phyloP scores from a whole-genome alignment of 176 grass and related monocot species.

The Metroxylon sagu region DNA sequence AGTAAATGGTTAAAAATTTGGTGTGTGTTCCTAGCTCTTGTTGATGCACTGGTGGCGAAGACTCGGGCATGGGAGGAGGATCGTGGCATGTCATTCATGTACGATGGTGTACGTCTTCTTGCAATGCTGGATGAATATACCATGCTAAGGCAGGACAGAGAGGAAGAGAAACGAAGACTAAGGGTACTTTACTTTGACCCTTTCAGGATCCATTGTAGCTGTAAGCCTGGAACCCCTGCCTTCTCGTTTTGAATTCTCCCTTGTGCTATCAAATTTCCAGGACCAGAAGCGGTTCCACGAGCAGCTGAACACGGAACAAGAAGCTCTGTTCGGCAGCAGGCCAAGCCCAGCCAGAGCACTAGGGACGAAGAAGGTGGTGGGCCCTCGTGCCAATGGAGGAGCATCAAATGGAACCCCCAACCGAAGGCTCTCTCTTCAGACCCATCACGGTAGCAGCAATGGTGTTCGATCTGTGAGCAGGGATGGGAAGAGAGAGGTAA shows the following conservation, averaged over 20 bases:
- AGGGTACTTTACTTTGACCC: conserved; percentile 31
- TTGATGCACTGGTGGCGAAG: conserved; percentile 70
- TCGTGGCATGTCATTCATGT: conserved; percentile 36
- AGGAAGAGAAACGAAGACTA: conserved; percentile 76
- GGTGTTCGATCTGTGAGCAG: conserved; percentile 35
- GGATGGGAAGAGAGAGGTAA: conserved; percentile 52
- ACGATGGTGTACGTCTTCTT: conserved; percentile 68
- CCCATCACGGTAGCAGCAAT: conserved; percentile 28
- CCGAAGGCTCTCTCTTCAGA: conserved; percentile 29
- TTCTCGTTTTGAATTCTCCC: not conserved
- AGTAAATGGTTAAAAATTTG: too few species aligned
- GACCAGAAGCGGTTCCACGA: conserved; percentile 86
- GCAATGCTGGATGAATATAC: conserved; percentile 91
- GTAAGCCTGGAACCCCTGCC: not conserved
- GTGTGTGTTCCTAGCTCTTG: conserved; percentile 31
- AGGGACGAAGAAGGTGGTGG: conserved; percentile 47
- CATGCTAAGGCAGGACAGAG: conserved; percentile 57
- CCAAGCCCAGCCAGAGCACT: conserved; percentile 54
- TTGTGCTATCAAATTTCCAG: conserved; percentile 18
- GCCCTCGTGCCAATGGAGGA: conserved; percentile 23
- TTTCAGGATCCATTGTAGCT: too few species aligned
- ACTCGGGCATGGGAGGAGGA: conserved; percentile 75
- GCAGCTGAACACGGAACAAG: conserved; percentile 61
- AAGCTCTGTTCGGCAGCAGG: conserved; percentile 48
- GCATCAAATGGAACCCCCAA: conserved; percentile 31